Percentiles rank a stretch among this genome's conserved stretches.
phyloP scores from a whole-genome alignment of 2,329 filamentous ascomycete genomes.

The Alternaria angustiovoidea region DNA sequence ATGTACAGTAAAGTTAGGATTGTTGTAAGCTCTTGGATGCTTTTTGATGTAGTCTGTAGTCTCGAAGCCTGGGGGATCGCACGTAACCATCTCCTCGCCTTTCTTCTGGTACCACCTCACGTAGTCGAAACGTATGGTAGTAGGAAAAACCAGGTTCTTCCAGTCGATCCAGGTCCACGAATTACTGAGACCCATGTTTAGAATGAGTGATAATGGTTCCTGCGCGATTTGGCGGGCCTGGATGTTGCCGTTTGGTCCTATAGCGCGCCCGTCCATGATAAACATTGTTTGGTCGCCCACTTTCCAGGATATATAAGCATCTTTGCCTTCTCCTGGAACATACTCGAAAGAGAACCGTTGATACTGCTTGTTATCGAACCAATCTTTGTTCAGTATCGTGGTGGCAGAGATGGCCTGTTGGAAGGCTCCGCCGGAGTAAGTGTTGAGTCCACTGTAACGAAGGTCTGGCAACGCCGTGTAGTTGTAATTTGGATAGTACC shows the following conservation, averaged over 20 bases:
- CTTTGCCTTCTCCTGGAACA: slow-evolving; percentile 56
- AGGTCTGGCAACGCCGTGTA: slow-evolving; percentile 62
- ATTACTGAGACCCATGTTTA: slow-evolving; percentile 62
- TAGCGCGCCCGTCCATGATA: slow-evolving; percentile 60
- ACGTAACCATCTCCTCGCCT: slow-evolving; percentile 59
- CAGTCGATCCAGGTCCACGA: slow-evolving; percentile 60
- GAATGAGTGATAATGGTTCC: slow-evolving; percentile 63
- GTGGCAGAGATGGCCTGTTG: slow-evolving; percentile 66
- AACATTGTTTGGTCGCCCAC: slow-evolving; percentile 61
- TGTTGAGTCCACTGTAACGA: slow-evolving; percentile 59
- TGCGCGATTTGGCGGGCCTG: slow-evolving; percentile 58
- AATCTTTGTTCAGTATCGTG: slow-evolving; percentile 62
- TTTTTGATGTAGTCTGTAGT: slow-evolving; percentile 61
- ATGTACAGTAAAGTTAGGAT: slow-evolving; percentile 61
- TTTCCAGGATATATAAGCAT: slow-evolving; percentile 61
- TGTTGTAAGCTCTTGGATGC: slow-evolving; percentile 58
- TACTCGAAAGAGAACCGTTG: slow-evolving; percentile 67
- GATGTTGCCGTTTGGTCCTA: slow-evolving; percentile 64
- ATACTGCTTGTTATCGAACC: slow-evolving; percentile 63
- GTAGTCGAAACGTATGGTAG: slow-evolving; percentile 64
- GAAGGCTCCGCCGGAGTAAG: slow-evolving; percentile 62
- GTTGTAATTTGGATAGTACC: slow-evolving; percentile 62
- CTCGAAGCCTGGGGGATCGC: slow-evolving; percentile 63
- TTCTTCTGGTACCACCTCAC: slow-evolving; percentile 63
- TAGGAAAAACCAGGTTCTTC: slow-evolving; percentile 57